Base-by-base conservation (phyloP, 345 rosid genomes). In the Gossypium rotundifolium region DNA sequence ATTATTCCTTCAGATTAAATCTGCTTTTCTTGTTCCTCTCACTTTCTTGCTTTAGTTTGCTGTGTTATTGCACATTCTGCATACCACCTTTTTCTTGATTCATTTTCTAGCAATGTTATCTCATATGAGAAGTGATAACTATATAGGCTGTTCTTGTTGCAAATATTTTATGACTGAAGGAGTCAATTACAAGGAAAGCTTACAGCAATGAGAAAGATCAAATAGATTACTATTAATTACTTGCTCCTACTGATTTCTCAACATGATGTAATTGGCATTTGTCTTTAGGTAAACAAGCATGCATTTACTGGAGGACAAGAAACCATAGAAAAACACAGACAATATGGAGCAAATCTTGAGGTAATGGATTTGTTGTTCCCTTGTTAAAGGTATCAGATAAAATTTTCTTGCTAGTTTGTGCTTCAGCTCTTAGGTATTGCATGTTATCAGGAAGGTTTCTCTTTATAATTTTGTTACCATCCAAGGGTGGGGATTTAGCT, bases 271-370 rank as follows among this genome's bases (percentile, higher is more conserved):
- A 44, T 48, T 59, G 80, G 23, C 51, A 38, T 68, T 52, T 40
- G 51, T 78, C 45, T 66, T 80, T 84, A 94, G 98, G 81, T 92
- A 81, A 89, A 89, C 85, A 89, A 75, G 70, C 82, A 87, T 33
- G 98, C 97, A 2, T 92, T 89, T 81, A 86, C 92, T 71, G 98
- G 98, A 7, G 94, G 98, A 27, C 97, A 83, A 80, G 97, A 92
- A 62, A 79, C 91, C 52, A 46, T 86, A 18, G 91, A 92, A 72
- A 88, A 88, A 78, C 93, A 88, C 76, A 84, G 88, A 79, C 80
- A 84, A 78, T 79, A 80, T 52, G 98, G 97, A 73, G 97, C 97
- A 77, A 91, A 94, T 83, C 86, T 94, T 3, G 97, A 94, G 98
- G 98, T 91, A 86, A 33, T 62, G 40, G 25, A 62, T 42, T 55